phyloP scores from a whole-genome alignment of 306 rosid genomes.

The Medicago ruthenica region DNA sequence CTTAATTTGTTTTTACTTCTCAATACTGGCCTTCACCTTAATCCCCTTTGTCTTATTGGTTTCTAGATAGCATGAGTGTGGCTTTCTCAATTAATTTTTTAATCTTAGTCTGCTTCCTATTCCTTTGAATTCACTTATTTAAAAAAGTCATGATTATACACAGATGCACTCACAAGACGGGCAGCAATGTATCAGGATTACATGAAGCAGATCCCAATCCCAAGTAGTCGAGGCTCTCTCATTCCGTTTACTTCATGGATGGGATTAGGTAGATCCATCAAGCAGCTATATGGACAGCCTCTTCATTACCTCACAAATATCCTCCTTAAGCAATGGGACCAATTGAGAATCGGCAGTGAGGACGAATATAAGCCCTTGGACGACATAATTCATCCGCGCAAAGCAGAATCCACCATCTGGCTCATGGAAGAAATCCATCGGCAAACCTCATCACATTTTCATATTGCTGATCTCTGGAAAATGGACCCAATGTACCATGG shows the following conservation, averaged over 20 bases:
- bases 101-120: slow-evolving; percentile 12
- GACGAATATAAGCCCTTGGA: slow-evolving; percentile 74
- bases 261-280: slow-evolving; percentile 84
- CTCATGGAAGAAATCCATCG: slow-evolving; percentile 90
- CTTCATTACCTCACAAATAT: slow-evolving; percentile 90
- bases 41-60: neutral
- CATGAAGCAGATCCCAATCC: slow-evolving; percentile 87
- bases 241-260: slow-evolving; percentile 86
- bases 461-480: slow-evolving; percentile 75
- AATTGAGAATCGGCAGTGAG: slow-evolving; percentile 65
- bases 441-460: slow-evolving; percentile 71
- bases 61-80: slow-evolving; percentile 1
- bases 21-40: neutral
- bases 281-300: slow-evolving; percentile 84
- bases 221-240: slow-evolving; percentile 72
- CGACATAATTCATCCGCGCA: slow-evolving; percentile 74
- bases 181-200: slow-evolving; percentile 94
- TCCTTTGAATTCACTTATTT: slow-evolving; percentile 9
- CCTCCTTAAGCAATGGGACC: slow-evolving; percentile 90
- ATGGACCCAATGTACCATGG: slow-evolving; percentile 69
- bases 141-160: slow-evolving; percentile 26
- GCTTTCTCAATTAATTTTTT: neutral
- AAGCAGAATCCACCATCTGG: slow-evolving; percentile 92
- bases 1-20: neutral
- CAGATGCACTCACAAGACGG: slow-evolving; percentile 66